Evolutionary conservation across 2,329 filamentous ascomycete genomes (phyloP), one percentile per base, ranked within the genome.

Genomic region (Delphinella strobiligena): DNA sequence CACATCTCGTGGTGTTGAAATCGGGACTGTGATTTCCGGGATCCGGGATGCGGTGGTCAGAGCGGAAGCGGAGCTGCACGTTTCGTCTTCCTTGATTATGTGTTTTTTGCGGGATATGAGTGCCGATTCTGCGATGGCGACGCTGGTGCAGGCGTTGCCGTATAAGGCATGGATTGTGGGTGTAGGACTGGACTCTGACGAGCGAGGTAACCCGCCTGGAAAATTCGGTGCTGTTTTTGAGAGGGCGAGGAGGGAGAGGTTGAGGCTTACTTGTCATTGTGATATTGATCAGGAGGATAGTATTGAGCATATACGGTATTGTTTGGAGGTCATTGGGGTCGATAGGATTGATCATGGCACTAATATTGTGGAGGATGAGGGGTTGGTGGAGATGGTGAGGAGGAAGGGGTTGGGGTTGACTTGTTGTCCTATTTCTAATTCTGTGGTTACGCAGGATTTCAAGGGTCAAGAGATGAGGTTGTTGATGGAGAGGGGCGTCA

Each of bases 91-190:
- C 18, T 34, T 42, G 10, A 38, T 46, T 9, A 38, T 41, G 8
- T 46, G 44, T 36, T 36, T 46, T 19, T 22, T 46, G 9, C 40
- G 40, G 17, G 34, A 42, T 29, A 8, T 29, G 5, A 38, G 36
- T n/a, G 30, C 34, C 17, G 32, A 10, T 19, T 37, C 34, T 14
- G 35, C 16, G 16, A n/a, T 37, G 4, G 31, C 19, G 10, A 38
- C 22, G n/a, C 31, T 17, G 31, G 14, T 17, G 31, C 7, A 33
- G 16, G 31, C 31, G 16, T n/a, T 33, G 31, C 31, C 16, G 5
- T 33, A 33, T n/a, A 33, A 33, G 31, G n/a, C 7, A 14, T 33
- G 31, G 31, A 24, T 42, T 14, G 31, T 19, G 3, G 40, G 36
- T 11, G 29, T 42, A 2, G 40, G 40, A 12, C 33, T 42, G 34